Evolutionary conservation across 805 yeast species (phyloP).

Genomic region (Zygosaccharomyces pseudorouxii): DNA sequence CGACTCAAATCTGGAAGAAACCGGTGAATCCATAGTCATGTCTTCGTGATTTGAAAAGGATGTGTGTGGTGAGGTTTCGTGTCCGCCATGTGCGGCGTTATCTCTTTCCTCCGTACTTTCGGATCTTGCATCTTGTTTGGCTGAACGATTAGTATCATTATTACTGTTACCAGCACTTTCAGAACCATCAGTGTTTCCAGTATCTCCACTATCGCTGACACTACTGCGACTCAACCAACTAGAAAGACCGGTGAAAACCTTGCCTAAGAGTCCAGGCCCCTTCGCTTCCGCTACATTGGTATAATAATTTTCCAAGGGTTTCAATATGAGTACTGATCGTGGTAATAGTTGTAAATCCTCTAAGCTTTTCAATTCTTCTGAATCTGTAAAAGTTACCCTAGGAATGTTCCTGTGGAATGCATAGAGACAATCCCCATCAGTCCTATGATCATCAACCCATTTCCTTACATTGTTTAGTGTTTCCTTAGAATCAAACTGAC

Average conservation of each 20-base stretch:
- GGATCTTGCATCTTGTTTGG: neutral
- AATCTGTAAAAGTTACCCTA: slow-evolving; percentile 55
- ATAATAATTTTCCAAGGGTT: slow-evolving; percentile 44
- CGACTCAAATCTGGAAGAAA: slow-evolving; percentile 19
- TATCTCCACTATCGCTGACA: slow-evolving; percentile 11
- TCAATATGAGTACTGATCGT: slow-evolving; percentile 68
- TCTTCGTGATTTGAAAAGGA: slow-evolving; percentile 5
- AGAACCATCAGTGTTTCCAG: neutral
- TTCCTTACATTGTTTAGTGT: slow-evolving; percentile 55
- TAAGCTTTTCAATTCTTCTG: slow-evolving; percentile 56
- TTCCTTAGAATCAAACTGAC: slow-evolving; percentile 43
- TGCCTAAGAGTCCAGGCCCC: slow-evolving; percentile 32
- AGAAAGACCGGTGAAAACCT: slow-evolving; percentile 33
- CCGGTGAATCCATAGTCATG: slow-evolving; percentile 9
- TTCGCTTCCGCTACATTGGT: slow-evolving; percentile 28
- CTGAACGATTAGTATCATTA: neutral
- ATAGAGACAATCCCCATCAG: slow-evolving; percentile 44
- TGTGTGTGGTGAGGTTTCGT: slow-evolving; percentile 6
- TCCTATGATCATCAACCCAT: slow-evolving; percentile 53
- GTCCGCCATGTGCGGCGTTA: slow-evolving; percentile 6
- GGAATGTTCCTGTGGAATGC: slow-evolving; percentile 52
- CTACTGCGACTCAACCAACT: slow-evolving; percentile 34
- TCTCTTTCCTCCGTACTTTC: slow-evolving; percentile 2
- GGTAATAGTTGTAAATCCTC: slow-evolving; percentile 57
- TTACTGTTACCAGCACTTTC: neutral